Evolutionary conservation across 1,139 yeast species (phyloP), one percentile per base, ranked within the genome.

Genomic region (Lizanozyma gosingica): DNA sequence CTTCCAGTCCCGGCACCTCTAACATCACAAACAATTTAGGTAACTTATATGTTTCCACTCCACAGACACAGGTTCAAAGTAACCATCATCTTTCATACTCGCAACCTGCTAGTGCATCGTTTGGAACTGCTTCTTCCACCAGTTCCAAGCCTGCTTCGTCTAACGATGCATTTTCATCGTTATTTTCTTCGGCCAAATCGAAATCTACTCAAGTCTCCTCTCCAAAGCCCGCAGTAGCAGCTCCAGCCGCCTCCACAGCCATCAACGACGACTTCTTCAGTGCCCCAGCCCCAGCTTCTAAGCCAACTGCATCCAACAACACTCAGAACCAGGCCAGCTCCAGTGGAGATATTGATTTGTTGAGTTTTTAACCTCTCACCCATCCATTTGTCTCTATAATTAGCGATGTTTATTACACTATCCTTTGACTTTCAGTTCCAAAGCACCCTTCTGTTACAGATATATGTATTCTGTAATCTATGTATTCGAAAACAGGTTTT

Each of bases 91-190:
- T 33, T 15, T 35, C 15, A 6, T 45, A 17, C 35, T 36, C 36
- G 41, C 52, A 18, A 39, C 27, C 38, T n/a, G 34, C 27, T 32
- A 9, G 9, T 14, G 15, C 37, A 4, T 17, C 14, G 67, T 2
- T 15, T 16, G 14, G 55, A 15, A 22, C 55, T 3, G n/a, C 56
- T 4, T 48, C 62, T 3, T 47, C 66, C 4, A 62, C 66, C 2
- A 60, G 68, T 6, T 53, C 71, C 18, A 63, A 63, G 46, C 55
- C 63, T 29, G 48, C 71, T 8, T 48, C 54, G 38, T 72, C 71
- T 47, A 71, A 65, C 46, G 95, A 86, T 60, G 94, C 94, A 1
- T 88, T 88, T 60, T 84, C 94, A 33, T 81, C 87, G 15, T 68
- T 88, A 49, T 85, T 92, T 67, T 70, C 81, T 15, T 63, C 80